Conservation (phyloP, 2,329 filamentous ascomycete species). For the Penicillium decumbens region DNA sequence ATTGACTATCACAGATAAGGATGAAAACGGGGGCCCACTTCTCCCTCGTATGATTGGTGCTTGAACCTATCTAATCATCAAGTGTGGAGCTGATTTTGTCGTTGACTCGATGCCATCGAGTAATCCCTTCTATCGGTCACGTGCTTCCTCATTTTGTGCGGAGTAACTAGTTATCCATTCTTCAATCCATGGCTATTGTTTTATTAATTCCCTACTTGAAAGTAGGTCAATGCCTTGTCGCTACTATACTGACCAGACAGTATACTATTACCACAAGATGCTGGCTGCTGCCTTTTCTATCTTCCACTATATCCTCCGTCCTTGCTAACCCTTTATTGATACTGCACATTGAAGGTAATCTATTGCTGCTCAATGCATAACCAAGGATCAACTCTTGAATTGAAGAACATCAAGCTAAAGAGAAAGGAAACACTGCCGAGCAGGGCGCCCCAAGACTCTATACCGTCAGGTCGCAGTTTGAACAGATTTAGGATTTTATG, state of each 20-base stretch:
- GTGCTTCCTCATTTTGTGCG: neutral
- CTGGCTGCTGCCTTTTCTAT: neutral
- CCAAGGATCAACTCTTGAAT: neutral
- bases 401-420: conserved; percentile 2
- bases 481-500: neutral
- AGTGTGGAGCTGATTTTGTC: conserved; percentile 7
- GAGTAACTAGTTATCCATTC: too few species aligned
- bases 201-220: too few species aligned
- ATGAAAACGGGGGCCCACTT: conserved; percentile 17
- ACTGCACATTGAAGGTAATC: neutral
- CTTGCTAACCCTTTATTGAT: neutral
- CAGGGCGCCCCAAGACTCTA: neutral
- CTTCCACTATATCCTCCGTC: neutral
- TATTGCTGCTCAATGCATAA: neutral
- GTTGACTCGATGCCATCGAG: conserved; percentile 37
- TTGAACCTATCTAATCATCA: conserved; percentile 22
- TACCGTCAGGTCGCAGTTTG: conserved; percentile 5
- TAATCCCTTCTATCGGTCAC: conserved; percentile 33
- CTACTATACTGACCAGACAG: neutral
- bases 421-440: neutral
- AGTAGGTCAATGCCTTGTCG: too few species aligned
- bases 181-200: neutral
- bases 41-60: conserved; percentile 20
- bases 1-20: conserved; percentile 8
- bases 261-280: neutral